Evolutionary conservation across 371 early-diverging fungal genomes (phyloP), one percentile per base, ranked within the genome.

Genomic region (Syncephalastrum racemosum): DNA sequence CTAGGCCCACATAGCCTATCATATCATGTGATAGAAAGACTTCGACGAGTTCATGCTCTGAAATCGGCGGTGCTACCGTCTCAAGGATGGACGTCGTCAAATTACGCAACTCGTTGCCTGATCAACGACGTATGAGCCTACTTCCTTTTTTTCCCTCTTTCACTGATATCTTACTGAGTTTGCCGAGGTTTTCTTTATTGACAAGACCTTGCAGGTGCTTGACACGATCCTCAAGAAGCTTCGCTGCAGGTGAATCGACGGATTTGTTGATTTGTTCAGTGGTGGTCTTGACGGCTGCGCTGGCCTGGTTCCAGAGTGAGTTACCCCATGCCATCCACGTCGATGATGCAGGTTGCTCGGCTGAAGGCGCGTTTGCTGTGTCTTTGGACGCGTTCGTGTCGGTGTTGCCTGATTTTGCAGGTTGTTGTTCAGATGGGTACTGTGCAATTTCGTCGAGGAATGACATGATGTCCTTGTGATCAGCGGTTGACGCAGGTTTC

Each of bases 31-130:
- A 69, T 52, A 87, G 54, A 81, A 81, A 84, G 8, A 87, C 75
- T 60, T 85, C 84, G 1, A 87, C 87, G 12, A 87, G 56, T 56
- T 85, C 87, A 53, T 87, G 85, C 52, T 86, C 85, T 15, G 84
- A 80, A 53, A 86, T 84, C 39, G 87, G 85, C 15, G 87, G 87
- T 6, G 83, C 87, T 24, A 86, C 83, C 36, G 82, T 83, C 27
- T 86, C 85, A 39, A 86, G 49, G 6, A 86, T 75, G 2, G 83
- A 77, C 25, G 74, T 31, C 4, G 81, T 77, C 59, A 83, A 52
- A 5, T 76, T 71, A 51, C 71, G 78, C 27, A 83, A 58, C 24
- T 81, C 75, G 49, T 68, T 59, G 40, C 83, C 83, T 82, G 53
- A 20, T 49, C 12, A 22, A 10, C 23, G 20, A 27, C 18, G 13